Evolutionary conservation across 148 eudicot species (phyloP), one percentile per base, ranked within the genome.

Genomic region (Amaranthus cruentus): DNA sequence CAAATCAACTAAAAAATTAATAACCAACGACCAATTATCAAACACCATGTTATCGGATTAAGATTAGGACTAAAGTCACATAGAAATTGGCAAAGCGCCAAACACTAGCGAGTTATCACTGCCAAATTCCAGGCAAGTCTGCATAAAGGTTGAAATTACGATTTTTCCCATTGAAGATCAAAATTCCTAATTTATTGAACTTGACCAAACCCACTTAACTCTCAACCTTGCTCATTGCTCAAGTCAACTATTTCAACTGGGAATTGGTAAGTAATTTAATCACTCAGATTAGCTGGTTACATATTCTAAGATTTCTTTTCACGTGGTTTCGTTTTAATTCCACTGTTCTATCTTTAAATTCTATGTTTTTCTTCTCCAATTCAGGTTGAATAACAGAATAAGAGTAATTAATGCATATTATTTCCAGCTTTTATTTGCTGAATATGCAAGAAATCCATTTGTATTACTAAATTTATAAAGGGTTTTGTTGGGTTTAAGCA

Each of bases 401-500:
- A 11, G 47, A 51, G 14, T 9, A 9, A n/a, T 74, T 44, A 47
- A 55, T 47, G 62, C 9, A 9, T 5, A 14, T 43, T 8, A 46
- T 75, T 58, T 71, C 76, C 76, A 75, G 79, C 69, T 75, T 59
- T 71, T 18, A 18, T 48, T 76, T 75, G 69, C 73, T 57, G 9
- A 55, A 14, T 47, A 10, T 72, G 28, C 13, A 80, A 80, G 83
- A 47, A 21, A 5, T 73, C 7, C 12, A 0, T 73, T 55, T 54
- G n/a, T 53, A 44, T 62, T 73, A 7, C 13, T 67, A 51, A 59
- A n/a, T 58, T 69, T 28, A 28, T 28, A 7, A n/a, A 62, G 77
- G 77, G 74, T 69, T 79, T 73, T 61, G 77, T 75, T 68, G 48
- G 64, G 58, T 80, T 75, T 80, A 76, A 66, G 79, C 72, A 76